Percentiles rank a stretch among this genome's conserved stretches.
Evolutionary conservation across 305 asterid species (phyloP).

Genomic region (Fraxinus sp.): DNA sequence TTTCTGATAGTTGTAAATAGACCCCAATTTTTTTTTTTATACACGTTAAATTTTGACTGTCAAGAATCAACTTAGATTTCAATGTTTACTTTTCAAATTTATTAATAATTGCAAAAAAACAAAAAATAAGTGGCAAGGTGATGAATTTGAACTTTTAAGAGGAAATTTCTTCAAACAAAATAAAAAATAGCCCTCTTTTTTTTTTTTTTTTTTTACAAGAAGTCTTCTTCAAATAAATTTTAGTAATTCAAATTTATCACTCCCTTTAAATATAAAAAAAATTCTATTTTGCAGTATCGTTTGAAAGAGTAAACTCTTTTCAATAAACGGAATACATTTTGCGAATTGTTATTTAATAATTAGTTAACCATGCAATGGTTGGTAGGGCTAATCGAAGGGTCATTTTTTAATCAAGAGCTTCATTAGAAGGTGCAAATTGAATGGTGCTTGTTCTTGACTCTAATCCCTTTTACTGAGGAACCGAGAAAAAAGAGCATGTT

Average conservation of each 20-base stretch:
- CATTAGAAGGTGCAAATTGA: background rate
- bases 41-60: background rate
- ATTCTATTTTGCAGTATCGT: background rate
- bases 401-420: background rate
- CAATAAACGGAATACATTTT: background rate
- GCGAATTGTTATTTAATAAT: no score
- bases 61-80: background rate
- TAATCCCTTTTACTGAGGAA: background rate
- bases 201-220: background rate
- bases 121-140: background rate
- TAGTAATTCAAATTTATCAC: background rate
- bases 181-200: background rate
- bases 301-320: background rate
- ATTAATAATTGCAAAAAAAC: background rate
- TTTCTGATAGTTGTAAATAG: background rate
- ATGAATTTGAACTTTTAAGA: background rate
- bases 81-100: background rate
- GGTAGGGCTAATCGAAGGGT: background rate
- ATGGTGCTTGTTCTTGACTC: background rate
- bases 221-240: background rate
- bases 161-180: background rate
- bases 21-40: background rate
- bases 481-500: background rate
- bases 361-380: background rate
- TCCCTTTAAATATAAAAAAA: no score